phyloP scores from a whole-genome alignment of 2,329 filamentous ascomycete genomes.

The Cladosporium oxysporum region DNA sequence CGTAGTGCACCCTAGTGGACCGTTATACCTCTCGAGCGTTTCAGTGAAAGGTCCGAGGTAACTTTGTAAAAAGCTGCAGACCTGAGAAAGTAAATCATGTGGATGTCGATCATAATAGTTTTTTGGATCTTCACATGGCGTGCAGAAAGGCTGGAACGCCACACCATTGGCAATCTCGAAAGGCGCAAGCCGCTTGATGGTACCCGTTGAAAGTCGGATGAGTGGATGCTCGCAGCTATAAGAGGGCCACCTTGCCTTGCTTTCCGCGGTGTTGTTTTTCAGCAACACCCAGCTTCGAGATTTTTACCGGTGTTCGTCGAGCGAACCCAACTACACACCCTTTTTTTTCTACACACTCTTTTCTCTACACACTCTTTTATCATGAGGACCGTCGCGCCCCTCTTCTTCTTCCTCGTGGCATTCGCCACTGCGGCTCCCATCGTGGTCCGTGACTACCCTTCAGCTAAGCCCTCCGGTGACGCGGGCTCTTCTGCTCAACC shows the following conservation, averaged over 20 bases:
- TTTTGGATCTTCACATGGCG: neutral
- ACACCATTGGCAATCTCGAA: neutral
- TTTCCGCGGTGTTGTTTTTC: neutral
- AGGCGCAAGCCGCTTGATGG: neutral
- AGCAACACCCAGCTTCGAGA: neutral
- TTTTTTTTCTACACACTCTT: neutral
- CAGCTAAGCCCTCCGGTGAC: neutral
- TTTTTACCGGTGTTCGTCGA: neutral
- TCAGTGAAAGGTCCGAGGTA: neutral
- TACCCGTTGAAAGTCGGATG: neutral
- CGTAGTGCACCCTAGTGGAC: neutral
- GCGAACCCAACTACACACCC: neutral
- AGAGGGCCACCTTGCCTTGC: neutral
- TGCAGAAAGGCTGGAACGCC: neutral
- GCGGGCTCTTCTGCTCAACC: too few species aligned
- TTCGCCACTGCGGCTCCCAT: neutral
- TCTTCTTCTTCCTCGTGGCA: neutral
- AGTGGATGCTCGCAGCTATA: neutral
- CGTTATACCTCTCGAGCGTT: neutral
- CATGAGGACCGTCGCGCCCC: neutral
- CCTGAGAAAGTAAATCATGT: neutral
- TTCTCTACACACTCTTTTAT: neutral
- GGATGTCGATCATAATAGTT: neutral
- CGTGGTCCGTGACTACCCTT: neutral
- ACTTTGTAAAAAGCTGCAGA: neutral